Percentiles rank a stretch among this genome's conserved stretches.
Evolutionary conservation across 164 flowering plant genomes (phyloP).

Genomic region (Vitis amurensis): DNA sequence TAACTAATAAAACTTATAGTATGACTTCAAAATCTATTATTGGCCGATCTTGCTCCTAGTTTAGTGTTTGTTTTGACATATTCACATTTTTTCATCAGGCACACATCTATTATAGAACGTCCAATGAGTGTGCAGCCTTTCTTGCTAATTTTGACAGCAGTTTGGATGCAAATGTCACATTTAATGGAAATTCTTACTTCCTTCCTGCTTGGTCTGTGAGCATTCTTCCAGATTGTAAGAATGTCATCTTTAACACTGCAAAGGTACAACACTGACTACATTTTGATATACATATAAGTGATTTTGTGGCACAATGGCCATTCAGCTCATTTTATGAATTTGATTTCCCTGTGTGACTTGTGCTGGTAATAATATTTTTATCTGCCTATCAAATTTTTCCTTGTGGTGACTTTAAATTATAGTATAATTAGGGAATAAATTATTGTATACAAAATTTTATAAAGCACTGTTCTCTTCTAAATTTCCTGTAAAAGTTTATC

Average conservation of each 20-base stretch:
- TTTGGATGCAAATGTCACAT: slow-evolving; percentile 45
- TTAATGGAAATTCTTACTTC: slow-evolving; percentile 40
- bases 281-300: background rate
- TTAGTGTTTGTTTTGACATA: background rate
- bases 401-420: too few species aligned
- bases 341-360: background rate
- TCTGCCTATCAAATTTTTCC: too few species aligned
- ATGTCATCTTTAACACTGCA: slow-evolving; percentile 63
- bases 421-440: background rate
- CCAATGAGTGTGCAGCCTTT: slow-evolving; percentile 63
- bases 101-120: slow-evolving; percentile 41
- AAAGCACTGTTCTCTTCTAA: too few species aligned
- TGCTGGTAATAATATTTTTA: too few species aligned
- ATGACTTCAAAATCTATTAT: background rate
- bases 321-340: background rate
- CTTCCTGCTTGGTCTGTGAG: slow-evolving; percentile 86
- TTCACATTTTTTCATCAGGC: slow-evolving; percentile 35
- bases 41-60: background rate
- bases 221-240: slow-evolving; percentile 75
- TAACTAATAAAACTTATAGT: too few species aligned
- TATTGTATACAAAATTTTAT: too few species aligned
- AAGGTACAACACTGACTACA: slow-evolving; percentile 35
- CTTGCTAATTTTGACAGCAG: slow-evolving; percentile 52
- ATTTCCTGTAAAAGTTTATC: background rate
- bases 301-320: background rate